These are phyloP conservation scores for Pseudogymnoascus sp. DNA, from an alignment of 2,329 filamentous ascomycete genomes.

Conservation along the genomic window DNA sequence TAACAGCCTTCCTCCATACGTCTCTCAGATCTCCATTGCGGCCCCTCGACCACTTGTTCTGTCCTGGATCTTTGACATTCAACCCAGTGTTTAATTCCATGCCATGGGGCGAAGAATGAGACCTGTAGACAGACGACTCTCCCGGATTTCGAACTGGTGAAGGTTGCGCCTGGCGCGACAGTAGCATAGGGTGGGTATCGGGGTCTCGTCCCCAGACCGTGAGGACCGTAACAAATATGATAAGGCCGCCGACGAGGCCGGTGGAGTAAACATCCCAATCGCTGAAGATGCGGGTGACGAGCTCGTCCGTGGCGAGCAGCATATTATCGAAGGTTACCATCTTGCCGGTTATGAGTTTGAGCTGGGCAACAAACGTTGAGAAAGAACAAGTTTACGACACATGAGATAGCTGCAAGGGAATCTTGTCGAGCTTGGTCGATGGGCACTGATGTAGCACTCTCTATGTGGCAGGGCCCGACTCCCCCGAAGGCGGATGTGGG, in stretches of 20 bases:
- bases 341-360: constrained; percentile 1
- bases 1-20: constrained; percentile 71
- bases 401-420: constrained; percentile 5
- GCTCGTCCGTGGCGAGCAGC: constrained; percentile 51
- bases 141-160: constrained; percentile 75
- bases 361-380: background rate
- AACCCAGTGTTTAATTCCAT: constrained; percentile 72
- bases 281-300: constrained; percentile 61
- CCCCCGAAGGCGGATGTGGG: constrained; percentile 4
- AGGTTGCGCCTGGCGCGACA: constrained; percentile 75
- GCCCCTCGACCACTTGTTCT: constrained; percentile 76
- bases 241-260: constrained; percentile 58
- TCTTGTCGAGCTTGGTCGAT: background rate
- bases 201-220: constrained; percentile 69
- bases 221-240: constrained; percentile 63
- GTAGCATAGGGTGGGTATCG: constrained; percentile 85
- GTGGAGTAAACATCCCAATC: constrained; percentile 83
- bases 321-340: constrained; percentile 9
- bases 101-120: constrained; percentile 77
- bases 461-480: background rate
- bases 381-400: background rate
- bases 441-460: constrained; percentile 6
- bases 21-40: constrained; percentile 86
- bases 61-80: constrained; percentile 73
- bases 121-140: constrained; percentile 80